Base-by-base conservation (phyloP, 2,329 filamentous ascomycete genomes). In the Dothidotthia symphoricarpi region DNA sequence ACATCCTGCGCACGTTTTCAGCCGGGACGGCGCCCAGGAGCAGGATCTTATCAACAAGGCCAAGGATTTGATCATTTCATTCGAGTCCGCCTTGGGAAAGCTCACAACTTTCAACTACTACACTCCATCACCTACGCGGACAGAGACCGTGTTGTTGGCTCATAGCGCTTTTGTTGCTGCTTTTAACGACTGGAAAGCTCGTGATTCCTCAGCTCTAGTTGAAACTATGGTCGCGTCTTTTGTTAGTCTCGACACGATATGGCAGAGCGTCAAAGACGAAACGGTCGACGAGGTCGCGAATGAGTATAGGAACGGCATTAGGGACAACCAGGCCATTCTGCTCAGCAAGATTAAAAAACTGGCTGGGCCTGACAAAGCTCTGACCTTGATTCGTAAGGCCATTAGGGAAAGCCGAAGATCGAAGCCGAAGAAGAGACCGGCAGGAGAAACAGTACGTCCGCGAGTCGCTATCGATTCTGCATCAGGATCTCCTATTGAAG, bases 221-320 rank as follows among this genome's bases (percentile, higher is more conserved):
- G 85, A 90, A 54, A 83, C 88, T 38, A 90, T 93, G 86, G 75
- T 91, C n/a, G 77, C 87, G 56, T 86, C 88, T 49, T 90, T 91
- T 63, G 85, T 90, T 13, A 86, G 89, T 59, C 76, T 93, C 2
- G 87, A 93, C 57, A 83, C 83, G 24, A 91, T 91, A 31, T 86
- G 86, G 75, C 85, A 89, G 59, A 86, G 84, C 3, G 85, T 93
- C 61, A 89, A 88, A 63, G 82, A 88, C 53, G 82, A 83, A 35
- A 86, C 81, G 0, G 82, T 86, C 31, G 81, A 84, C 26, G 80
- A 82, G 12, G 86, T 88, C 2, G 80, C 85, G 1, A 80, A 80
- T 13, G 80, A 88, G n/a, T 91, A 90, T 59, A 80, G 82, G 24
- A 78, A 88, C 55, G 88, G 86, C 43, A 89, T 91, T 47, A 79